Conservation (phyloP, 2,329 filamentous ascomycete genomes). For the Pyrenochaeta sp. region DNA sequence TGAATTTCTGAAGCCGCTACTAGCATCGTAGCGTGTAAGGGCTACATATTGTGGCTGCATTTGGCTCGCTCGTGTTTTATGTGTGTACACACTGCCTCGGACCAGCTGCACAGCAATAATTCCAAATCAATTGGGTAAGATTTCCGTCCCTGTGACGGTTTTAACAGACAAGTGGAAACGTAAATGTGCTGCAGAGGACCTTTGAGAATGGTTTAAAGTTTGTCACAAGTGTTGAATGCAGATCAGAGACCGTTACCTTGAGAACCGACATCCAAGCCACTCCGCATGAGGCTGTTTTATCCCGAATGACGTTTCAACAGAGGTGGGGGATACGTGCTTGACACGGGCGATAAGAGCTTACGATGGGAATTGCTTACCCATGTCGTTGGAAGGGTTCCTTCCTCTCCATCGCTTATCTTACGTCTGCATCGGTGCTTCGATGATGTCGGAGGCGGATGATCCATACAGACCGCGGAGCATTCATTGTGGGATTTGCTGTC, state of each 20-base stretch:
- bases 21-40: no score
- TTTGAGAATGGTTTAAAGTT: no score
- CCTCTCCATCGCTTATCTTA: conserved; percentile 2
- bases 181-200: neutral
- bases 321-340: neutral
- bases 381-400: neutral
- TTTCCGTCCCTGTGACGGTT: no score
- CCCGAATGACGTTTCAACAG: neutral
- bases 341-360: neutral
- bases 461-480: neutral
- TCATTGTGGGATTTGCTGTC: neutral
- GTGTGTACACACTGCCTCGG: no score
- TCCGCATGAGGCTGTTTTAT: neutral
- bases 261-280: neutral
- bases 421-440: neutral
- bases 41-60: no score
- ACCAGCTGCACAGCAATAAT: no score
- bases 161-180: no score
- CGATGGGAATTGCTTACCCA: neutral
- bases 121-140: no score
- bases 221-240: no score
- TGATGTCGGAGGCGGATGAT: conserved; percentile 1
- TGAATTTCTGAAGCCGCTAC: no score
- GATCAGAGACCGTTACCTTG: no score
- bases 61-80: no score